Evolutionary conservation across 2,329 filamentous ascomycete species (phyloP).

Genomic region (Fusarium globosum): DNA sequence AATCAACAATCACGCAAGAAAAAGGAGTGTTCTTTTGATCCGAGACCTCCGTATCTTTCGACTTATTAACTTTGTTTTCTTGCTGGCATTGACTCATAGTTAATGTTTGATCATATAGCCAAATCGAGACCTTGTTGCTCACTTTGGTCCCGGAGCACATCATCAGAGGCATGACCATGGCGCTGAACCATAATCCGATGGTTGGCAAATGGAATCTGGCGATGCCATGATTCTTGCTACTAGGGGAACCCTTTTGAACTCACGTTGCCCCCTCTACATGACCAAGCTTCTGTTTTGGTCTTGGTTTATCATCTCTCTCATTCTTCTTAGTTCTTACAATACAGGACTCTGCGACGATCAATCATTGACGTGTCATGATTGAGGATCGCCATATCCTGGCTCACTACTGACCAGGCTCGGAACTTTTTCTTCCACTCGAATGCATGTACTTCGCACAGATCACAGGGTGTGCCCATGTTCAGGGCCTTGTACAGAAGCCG

Average conservation of each 20-base stretch:
- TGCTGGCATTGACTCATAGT: not conserved
- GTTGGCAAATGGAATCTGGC: conserved; percentile 17
- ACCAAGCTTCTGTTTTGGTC: conserved; percentile 8
- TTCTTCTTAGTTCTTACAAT: not conserved
- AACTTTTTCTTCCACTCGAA: not conserved
- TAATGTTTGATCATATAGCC: conserved; percentile 15
- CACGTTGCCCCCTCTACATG: not conserved
- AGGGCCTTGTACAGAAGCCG: not conserved
- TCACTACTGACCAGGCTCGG: not conserved
- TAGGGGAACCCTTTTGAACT: conserved; percentile 4
- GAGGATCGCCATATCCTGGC: not conserved
- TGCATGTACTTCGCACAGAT: conserved; percentile 1
- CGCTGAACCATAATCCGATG: conserved; percentile 28
- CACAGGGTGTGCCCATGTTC: not conserved
- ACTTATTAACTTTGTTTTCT: not conserved
- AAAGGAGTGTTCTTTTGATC: not conserved
- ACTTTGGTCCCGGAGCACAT: conserved; percentile 37
- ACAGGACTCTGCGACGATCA: not conserved
- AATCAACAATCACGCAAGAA: conserved; percentile 9
- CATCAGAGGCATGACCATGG: conserved; percentile 28
- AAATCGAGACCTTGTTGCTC: conserved; percentile 27
- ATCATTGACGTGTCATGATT: not conserved
- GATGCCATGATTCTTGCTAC: conserved; percentile 9
- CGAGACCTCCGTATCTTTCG: conserved; percentile 5
- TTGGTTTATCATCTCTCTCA: not conserved